Evolutionary conservation across 345 rosid genomes (phyloP), one percentile per base, ranked within the genome.

Genomic region (Eucalyptus globulus): DNA sequence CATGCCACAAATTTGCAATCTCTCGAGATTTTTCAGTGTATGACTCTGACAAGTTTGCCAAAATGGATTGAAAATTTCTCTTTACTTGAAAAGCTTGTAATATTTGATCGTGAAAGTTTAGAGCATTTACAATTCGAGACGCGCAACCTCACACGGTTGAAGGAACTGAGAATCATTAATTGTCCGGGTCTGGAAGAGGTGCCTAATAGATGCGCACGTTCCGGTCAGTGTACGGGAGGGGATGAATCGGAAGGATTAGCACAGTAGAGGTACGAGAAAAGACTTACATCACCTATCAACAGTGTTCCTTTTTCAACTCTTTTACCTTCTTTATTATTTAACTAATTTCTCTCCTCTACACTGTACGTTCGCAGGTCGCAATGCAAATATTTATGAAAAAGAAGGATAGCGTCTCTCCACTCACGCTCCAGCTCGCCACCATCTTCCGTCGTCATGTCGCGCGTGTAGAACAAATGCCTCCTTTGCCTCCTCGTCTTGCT

Each of bases 391-490:
- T 24, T 24, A 58, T 10, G 3, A 11, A 24, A 24, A 58, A 2
- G 62, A 56, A 56, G 5, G 14, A 24, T 2, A 5, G 58, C 26
- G 26, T 21, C 58, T 1, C 58, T 53, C 58, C 58, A 17, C 58
- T 40, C 40, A 4, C 40, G 40, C 40, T 21, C 94, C 95, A 94
- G 88, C 85, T 95, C 1, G 94, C 92, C 2, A 89, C 92, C 5
- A 87, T 5, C 14, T 26, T 58, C n/a, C 29, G 40, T 58, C 27
- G 6, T 58, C 3, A 5, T 2, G 86, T 93, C 92, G 6, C 92
- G 89, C 8, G 89, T 45, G 31, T 49, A 90, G 86, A 31, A 90
- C 40, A 87, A 54, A 8, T 11, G 0, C 27, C 60, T 2, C 0
- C 60, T 21, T 93, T 3, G 60, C 86, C 88, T 60, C 90, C 43